Percentiles rank a stretch among this genome's conserved stretches.
Evolutionary conservation across 2,329 filamentous ascomycete genomes (phyloP).

Genomic region (Fonsecaea multimorphosa): DNA sequence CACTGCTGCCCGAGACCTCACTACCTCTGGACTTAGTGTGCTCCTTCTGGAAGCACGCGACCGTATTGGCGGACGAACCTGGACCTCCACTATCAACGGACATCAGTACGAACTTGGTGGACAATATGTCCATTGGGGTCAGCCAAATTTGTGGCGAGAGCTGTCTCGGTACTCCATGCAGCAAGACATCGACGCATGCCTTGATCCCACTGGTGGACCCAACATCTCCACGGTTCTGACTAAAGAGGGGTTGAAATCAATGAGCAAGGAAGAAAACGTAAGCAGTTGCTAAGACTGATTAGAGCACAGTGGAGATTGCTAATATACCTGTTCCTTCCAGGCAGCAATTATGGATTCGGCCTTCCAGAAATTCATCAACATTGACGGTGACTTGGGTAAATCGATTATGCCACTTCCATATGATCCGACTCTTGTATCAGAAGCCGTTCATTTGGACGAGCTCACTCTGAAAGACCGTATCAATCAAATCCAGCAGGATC

Average conservation of each 20-base stretch:
- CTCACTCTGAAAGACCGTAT: slow-evolving; percentile 53
- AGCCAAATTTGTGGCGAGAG: slow-evolving; percentile 53
- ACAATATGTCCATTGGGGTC: slow-evolving; percentile 56
- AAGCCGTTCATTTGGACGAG: slow-evolving; percentile 46
- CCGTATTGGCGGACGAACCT: slow-evolving; percentile 58
- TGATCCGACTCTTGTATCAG: slow-evolving; percentile 43
- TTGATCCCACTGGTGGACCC: no score
- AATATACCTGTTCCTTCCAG: background rate
- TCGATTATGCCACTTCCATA: slow-evolving; percentile 50
- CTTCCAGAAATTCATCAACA: slow-evolving; percentile 41
- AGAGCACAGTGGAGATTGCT: no score
- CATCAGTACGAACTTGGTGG: slow-evolving; percentile 58
- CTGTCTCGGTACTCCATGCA: no score
- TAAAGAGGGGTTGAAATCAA: background rate
- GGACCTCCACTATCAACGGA: slow-evolving; percentile 52
- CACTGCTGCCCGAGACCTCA: slow-evolving; percentile 43
- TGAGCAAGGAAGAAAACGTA: background rate
- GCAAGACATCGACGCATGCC: no score
- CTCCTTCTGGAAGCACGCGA: slow-evolving; percentile 57
- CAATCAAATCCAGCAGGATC: slow-evolving; percentile 45
- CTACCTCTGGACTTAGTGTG: slow-evolving; percentile 45
- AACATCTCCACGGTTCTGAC: slow-evolving; percentile 44
- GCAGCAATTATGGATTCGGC: background rate
- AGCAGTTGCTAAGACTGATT: no score
- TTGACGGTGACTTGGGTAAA: slow-evolving; percentile 43